Percentiles rank a stretch among this genome's conserved stretches.
Conservation (phyloP, 148 eudicot species). For the Vaccinium darrowii region DNA sequence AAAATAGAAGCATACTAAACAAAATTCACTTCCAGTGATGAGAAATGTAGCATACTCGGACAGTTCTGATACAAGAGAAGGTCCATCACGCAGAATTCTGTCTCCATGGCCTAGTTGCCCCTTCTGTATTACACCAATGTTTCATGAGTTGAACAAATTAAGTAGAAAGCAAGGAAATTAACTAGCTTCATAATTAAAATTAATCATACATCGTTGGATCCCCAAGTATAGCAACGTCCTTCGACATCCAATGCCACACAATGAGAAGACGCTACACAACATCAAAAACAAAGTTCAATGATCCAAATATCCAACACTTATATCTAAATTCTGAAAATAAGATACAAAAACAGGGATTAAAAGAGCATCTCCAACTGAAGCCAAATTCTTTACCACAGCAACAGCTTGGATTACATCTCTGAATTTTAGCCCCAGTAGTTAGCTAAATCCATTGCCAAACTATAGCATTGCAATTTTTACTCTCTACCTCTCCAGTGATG, state of each 20-base stretch:
- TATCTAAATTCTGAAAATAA: background rate
- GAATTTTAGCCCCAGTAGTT: background rate
- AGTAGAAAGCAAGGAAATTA: background rate
- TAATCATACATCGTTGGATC: slow-evolving; percentile 75
- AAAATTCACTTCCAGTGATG: slow-evolving; percentile 4
- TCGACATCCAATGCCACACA: slow-evolving; percentile 93
- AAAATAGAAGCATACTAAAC: background rate
- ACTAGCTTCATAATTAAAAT: background rate
- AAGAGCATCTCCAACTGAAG: too few species aligned
- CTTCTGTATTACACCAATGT: slow-evolving; percentile 43
- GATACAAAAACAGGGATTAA: background rate
- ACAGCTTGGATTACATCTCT: background rate
- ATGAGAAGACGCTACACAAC: slow-evolving; percentile 79
- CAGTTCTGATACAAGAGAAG: slow-evolving; percentile 75
- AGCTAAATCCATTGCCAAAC: too few species aligned
- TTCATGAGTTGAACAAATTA: background rate
- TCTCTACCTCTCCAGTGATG: too few species aligned
- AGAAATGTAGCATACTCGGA: slow-evolving; percentile 42
- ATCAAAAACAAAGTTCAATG: slow-evolving; percentile 9
- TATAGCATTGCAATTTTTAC: too few species aligned
- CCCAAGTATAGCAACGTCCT: slow-evolving; percentile 97
- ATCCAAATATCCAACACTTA: slow-evolving; percentile 10
- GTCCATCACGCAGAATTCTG: slow-evolving; percentile 75
- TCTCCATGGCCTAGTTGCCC: slow-evolving; percentile 99
- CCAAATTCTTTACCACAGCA: background rate